These are phyloP conservation scores for Aureobasidium musti DNA, from an alignment of 2,329 filamentous ascomycete genomes.

Conservation along the genomic window DNA sequence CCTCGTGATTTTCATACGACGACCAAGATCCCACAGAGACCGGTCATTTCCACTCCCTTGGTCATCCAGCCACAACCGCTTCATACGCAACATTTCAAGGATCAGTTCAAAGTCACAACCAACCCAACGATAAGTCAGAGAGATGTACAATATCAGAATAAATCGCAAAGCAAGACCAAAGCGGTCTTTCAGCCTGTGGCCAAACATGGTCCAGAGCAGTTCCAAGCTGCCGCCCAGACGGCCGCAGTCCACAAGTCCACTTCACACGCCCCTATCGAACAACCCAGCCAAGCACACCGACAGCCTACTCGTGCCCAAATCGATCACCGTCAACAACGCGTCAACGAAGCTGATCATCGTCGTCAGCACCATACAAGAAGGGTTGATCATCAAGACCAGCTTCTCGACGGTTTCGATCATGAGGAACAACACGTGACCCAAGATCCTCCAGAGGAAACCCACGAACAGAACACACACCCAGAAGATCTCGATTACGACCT, in stretches of 20 bases:
- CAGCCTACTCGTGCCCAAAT: background rate
- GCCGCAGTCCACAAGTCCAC: slow-evolving; percentile 1
- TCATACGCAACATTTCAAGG: background rate
- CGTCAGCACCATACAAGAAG: background rate
- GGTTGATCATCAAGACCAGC: background rate
- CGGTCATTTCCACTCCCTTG: background rate
- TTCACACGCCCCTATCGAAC: too few species aligned
- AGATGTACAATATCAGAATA: background rate
- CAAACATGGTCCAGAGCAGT: slow-evolving; percentile 7
- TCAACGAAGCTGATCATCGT: background rate
- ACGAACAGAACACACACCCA: background rate
- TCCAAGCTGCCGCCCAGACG: background rate
- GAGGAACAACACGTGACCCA: background rate
- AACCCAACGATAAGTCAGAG: background rate
- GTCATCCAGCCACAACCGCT: background rate
- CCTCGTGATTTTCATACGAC: background rate
- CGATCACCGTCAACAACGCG: background rate
- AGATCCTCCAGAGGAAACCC: background rate
- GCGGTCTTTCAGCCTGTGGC: background rate
- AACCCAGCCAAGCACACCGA: background rate
- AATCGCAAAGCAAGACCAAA: background rate
- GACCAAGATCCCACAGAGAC: background rate
- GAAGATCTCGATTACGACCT: slow-evolving; percentile 37
- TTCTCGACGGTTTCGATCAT: background rate
- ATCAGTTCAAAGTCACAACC: background rate